Evolutionary conservation across 78 protist species (phyloP).

Genomic region (Tieghemostelium lacteum): DNA sequence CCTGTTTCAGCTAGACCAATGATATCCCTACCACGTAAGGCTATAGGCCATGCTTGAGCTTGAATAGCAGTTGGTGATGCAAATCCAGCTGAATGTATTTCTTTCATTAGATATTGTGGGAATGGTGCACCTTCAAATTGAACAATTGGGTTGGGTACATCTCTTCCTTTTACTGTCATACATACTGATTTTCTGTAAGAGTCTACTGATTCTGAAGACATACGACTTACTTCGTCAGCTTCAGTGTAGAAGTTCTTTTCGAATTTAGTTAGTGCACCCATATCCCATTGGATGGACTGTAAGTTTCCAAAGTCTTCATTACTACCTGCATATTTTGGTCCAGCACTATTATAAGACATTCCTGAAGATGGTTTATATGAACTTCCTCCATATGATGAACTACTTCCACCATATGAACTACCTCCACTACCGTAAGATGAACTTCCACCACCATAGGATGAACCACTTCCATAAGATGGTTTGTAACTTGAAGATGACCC

Average conservation of each 20-base stretch:
- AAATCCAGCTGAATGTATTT: constrained; percentile 80
- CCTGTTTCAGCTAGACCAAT: constrained; percentile 98
- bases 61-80: constrained; percentile 97
- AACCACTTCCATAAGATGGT: background rate
- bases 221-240: constrained; percentile 9
- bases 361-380: background rate
- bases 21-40: constrained; percentile 91
- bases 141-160: constrained; percentile 57
- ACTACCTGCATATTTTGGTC: background rate
- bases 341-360: background rate
- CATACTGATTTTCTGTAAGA: constrained; percentile 12
- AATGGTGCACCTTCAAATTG: constrained; percentile 60
- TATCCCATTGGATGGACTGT: constrained; percentile 15
- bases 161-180: constrained; percentile 55
- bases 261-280: constrained; percentile 32
- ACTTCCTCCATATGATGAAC: background rate
- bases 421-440: background rate
- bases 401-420: background rate
- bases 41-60: constrained; percentile 97
- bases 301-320: constrained; percentile 16
- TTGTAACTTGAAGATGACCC: background rate
- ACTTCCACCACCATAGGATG: background rate
- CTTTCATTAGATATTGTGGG: constrained; percentile 73
- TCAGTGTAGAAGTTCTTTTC: constrained; percentile 83
- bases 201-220: constrained; percentile 30